phyloP scores from a whole-genome alignment of 495 filamentous ascomycete genomes.

The Penicillium riverlandense region DNA sequence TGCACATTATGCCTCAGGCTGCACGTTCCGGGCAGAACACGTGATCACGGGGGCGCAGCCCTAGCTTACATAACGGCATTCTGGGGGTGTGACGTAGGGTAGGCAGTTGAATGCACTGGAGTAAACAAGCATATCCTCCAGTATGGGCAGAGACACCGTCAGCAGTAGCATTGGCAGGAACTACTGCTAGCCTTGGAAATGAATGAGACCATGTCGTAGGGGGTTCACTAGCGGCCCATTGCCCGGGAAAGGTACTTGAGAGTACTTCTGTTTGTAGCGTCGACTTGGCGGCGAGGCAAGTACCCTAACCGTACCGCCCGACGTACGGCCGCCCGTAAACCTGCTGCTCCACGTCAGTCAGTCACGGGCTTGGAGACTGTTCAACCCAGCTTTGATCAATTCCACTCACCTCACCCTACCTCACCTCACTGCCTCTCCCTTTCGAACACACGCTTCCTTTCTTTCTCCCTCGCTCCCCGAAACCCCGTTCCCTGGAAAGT shows the following conservation, averaged over 20 bases:
- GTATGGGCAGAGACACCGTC: neutral
- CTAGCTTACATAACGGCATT: constrained; percentile 7
- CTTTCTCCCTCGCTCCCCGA: constrained; percentile 3
- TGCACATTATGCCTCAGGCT: constrained; percentile 14
- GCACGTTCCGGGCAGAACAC: neutral
- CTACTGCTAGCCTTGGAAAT: too few species aligned
- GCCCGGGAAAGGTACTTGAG: too few species aligned
- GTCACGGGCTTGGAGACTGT: too few species aligned
- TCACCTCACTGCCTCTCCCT: neutral
- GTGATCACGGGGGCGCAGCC: constrained; percentile 17
- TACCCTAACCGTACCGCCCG: constrained; percentile 6
- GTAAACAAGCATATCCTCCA: neutral
- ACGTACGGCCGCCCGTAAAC: constrained; percentile 1
- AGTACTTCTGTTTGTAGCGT: too few species aligned
- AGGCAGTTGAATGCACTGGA: too few species aligned
- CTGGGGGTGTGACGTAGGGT: too few species aligned
- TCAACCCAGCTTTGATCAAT: too few species aligned
- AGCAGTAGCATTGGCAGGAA: too few species aligned
- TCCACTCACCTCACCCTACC: too few species aligned
- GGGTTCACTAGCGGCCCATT: too few species aligned
- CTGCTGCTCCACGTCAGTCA: too few species aligned
- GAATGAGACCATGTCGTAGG: too few species aligned
- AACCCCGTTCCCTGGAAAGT: constrained; percentile 1
- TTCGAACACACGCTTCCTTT: neutral
- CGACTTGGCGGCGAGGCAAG: neutral